Base-by-base conservation (phyloP, 768 basidiomycete species). In the Hebeloma cylindrosporum region DNA sequence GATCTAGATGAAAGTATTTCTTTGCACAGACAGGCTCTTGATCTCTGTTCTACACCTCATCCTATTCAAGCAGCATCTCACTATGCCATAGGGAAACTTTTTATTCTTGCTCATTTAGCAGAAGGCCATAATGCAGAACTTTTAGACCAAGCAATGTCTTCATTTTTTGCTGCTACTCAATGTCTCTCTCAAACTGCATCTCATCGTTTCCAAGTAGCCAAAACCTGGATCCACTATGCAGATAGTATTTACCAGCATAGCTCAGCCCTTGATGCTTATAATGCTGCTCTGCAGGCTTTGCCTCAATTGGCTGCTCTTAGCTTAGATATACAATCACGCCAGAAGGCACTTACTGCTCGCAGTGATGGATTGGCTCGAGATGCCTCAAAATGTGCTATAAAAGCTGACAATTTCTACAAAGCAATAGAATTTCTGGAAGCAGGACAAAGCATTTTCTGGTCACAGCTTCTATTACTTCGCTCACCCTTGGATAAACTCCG, bases 391-490 rank as follows among this genome's bases (percentile, higher is more conserved):
- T 45, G 31, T 26, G 47, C 50, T 7, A 39, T 51, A 23, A 21
- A 27, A 5, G 14, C 11, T 9, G 40, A 40, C 25, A 14, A 45
- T 16, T 14, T 45, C 5, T 26, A 39, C 4, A 45, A 40, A 20
- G 53, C 43, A 8, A 40, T 48, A 10, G 53, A 54, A 37, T 45
- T 39, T 27, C 26, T 54, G 4, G 53, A 54, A 33, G 41, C 29
- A 13, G 53, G 53, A 17, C 45, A 43, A 18, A 20, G 22, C n/a
- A 28, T 54, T 5, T 40, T 54, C 13, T 54, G 53, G 53, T 30
- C 40, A n/a, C 53, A 51, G 27, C 16, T 45, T 13, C 17, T 48
- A 9, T 21, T 20, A 14, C 49, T 54, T n/a, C 50, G 53, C 16
- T 30, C 49, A 7, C 53, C 53, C 13, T 26, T 51, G 3, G 29